Conservation (phyloP, 768 basidiomycete genomes). For the Chlorophyllum brunneum region DNA sequence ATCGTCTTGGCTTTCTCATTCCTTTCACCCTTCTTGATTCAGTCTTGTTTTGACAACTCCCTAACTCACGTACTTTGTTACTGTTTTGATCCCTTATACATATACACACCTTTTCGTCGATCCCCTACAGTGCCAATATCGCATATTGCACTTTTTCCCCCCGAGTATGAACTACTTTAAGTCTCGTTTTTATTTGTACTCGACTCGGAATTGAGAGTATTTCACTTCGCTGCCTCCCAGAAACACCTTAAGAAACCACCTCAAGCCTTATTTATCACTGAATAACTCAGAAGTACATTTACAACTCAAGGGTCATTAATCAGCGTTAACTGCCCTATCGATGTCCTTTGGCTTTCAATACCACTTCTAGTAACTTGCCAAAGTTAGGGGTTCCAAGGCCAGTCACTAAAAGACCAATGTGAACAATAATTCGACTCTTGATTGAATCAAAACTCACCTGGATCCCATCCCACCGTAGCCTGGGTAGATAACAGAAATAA, state of each 20-base stretch:
- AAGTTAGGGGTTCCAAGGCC: slow-evolving; percentile 56
- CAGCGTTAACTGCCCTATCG: too few relatives aligned
- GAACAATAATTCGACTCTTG: slow-evolving; percentile 1
- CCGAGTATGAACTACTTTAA: too few relatives aligned
- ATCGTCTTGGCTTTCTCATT: slow-evolving; percentile 14
- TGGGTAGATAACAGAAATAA: too few relatives aligned
- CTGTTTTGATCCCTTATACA: not conserved
- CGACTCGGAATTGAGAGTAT: too few relatives aligned
- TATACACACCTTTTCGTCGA: not conserved
- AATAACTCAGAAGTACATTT: too few relatives aligned
- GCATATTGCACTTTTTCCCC: too few relatives aligned
- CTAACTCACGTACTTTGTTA: slow-evolving; percentile 16
- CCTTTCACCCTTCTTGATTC: slow-evolving; percentile 12
- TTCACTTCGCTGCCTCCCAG: too few relatives aligned
- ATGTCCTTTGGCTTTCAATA: slow-evolving; percentile 10
- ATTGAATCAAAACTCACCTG: slow-evolving; percentile 34
- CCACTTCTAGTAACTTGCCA: slow-evolving; percentile 37
- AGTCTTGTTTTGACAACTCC: slow-evolving; percentile 19
- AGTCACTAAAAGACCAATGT: slow-evolving; percentile 32
- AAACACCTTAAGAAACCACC: too few relatives aligned
- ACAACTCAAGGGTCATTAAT: too few relatives aligned
- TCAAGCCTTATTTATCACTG: too few relatives aligned
- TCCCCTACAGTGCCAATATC: not conserved
- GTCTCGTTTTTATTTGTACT: too few relatives aligned
- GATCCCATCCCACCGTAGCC: slow-evolving; percentile 55